A percentile compares a stretch with the other conserved stretches of the same genome.
Conservation (phyloP, 768 basidiomycete species). For the Kwoniella dejecticola region DNA sequence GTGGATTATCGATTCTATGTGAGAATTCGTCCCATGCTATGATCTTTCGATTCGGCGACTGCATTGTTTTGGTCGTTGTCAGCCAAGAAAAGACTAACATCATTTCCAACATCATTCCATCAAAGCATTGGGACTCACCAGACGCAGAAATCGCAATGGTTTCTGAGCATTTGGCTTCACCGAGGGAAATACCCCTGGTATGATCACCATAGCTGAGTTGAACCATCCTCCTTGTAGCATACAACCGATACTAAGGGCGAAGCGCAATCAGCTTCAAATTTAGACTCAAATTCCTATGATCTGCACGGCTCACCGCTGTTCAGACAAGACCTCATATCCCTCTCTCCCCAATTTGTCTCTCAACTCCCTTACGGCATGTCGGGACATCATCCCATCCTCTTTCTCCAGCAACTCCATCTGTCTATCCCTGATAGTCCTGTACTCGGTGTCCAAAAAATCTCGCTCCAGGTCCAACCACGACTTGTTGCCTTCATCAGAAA, state of each 20-base stretch:
- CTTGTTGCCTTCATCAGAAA: slow-evolving; percentile 38
- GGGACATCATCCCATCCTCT: slow-evolving; percentile 44
- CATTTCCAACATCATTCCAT: no score
- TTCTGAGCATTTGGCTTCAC: slow-evolving; percentile 27
- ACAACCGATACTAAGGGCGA: slow-evolving; percentile 39
- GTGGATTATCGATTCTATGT: slow-evolving; percentile 25
- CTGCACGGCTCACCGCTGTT: slow-evolving; percentile 42
- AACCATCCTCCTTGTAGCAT: slow-evolving; percentile 52
- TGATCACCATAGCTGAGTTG: slow-evolving; percentile 34
- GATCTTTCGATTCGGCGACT: slow-evolving; percentile 42
- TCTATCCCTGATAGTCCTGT: slow-evolving; percentile 42
- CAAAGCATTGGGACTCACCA: no score
- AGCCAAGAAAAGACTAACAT: no score
- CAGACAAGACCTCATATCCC: slow-evolving; percentile 41
- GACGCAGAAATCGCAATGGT: slow-evolving; percentile 41
- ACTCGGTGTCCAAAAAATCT: slow-evolving; percentile 44
- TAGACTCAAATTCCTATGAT: no score
- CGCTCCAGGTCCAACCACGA: slow-evolving; percentile 47
- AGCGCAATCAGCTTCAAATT: no score
- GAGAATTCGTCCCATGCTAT: slow-evolving; percentile 46
- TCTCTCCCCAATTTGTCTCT: slow-evolving; percentile 42
- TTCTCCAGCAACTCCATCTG: slow-evolving; percentile 51
- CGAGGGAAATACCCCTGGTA: slow-evolving; percentile 22
- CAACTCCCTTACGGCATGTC: slow-evolving; percentile 32
- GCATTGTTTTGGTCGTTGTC: neutral